Evolutionary conservation across 257 asterid species (phyloP), one percentile per base, ranked within the genome.

Genomic region (Solanum sejunctum): DNA sequence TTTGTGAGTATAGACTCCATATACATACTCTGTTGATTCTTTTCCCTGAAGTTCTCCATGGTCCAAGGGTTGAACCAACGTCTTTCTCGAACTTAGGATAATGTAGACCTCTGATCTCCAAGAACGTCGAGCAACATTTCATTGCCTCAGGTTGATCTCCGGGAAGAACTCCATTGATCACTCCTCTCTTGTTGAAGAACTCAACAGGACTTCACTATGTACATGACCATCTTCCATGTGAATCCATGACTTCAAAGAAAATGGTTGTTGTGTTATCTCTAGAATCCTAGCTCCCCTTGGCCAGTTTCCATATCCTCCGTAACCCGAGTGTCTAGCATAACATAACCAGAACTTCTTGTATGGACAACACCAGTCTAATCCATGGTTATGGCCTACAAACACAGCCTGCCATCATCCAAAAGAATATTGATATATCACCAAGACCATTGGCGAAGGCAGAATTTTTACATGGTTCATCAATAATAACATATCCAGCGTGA

Each of bases 301-400:
- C 99, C 99, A 96, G 67, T 87, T 90, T 64, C 98, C 98, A 49
- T 95, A 96, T 47, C 99, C 98, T 12, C 99, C 99, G 66, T 95
- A 96, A n/a, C 99, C 98, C n/a, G 93, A 92, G 83, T 95, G 99
- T 41, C 97, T 89, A 66, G 97, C 98, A 84, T 90, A 96, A 91
- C 99, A 96, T 81, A 96, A 88, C 98, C 98, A 95, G 18, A 95
- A 85, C 82, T 89, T 85, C 93, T 89, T 90, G 66, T 91, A 77
- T 6, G 99, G 98, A 87, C 98, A 96, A 87, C 98, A 96, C 99
- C 99, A 96, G 85, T 96, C 99, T 88, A 96, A 81, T 78, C 98
- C 98, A 85, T 95, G 98, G 92, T 96, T 96, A 88, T 95, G 98
- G 10, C 98, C 98, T 8, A 93, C 99, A 89, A 95, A 95, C 82